A percentile compares a stretch with the other conserved stretches of the same genome.
Evolutionary conservation across 805 yeast species (phyloP).

Genomic region (Kodamaea kaohsiungensis): DNA sequence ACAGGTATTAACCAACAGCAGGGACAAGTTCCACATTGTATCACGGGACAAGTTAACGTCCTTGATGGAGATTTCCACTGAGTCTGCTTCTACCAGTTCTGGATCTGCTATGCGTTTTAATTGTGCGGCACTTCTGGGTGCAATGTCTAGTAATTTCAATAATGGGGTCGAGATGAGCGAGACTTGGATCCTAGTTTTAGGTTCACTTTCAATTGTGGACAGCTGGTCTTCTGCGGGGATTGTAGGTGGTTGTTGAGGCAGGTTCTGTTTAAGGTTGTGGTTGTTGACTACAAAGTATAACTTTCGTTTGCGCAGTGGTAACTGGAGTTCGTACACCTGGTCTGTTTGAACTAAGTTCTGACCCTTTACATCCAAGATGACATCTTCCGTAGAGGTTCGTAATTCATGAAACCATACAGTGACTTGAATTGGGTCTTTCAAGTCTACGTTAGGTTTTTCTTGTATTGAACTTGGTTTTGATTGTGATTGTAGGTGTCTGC

Average conservation of each 20-base stretch:
- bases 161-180: slow-evolving; percentile 63
- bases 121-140: slow-evolving; percentile 65
- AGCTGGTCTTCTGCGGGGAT: neutral
- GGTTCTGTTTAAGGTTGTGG: slow-evolving; percentile 20
- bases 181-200: slow-evolving; percentile 39
- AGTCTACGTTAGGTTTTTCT: slow-evolving; percentile 4
- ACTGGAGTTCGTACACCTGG: slow-evolving; percentile 68
- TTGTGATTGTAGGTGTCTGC: neutral
- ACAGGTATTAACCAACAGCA: slow-evolving; percentile 60
- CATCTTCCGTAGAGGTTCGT: slow-evolving; percentile 55
- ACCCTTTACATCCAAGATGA: slow-evolving; percentile 59
- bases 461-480: neutral
- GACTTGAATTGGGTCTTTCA: slow-evolving; percentile 35
- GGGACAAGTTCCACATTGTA: slow-evolving; percentile 86
- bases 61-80: slow-evolving; percentile 76
- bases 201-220: slow-evolving; percentile 5
- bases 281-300: slow-evolving; percentile 46
- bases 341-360: slow-evolving; percentile 70
- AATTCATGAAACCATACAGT: slow-evolving; percentile 71
- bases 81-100: slow-evolving; percentile 66
- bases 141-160: slow-evolving; percentile 60
- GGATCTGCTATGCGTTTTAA: slow-evolving; percentile 47
- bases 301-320: slow-evolving; percentile 36
- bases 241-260: neutral
- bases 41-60: slow-evolving; percentile 84